Evolutionary conservation across 2,329 filamentous ascomycete genomes (phyloP), one percentile per base, ranked within the genome.

Genomic region (Clonostachys chloroleuca): DNA sequence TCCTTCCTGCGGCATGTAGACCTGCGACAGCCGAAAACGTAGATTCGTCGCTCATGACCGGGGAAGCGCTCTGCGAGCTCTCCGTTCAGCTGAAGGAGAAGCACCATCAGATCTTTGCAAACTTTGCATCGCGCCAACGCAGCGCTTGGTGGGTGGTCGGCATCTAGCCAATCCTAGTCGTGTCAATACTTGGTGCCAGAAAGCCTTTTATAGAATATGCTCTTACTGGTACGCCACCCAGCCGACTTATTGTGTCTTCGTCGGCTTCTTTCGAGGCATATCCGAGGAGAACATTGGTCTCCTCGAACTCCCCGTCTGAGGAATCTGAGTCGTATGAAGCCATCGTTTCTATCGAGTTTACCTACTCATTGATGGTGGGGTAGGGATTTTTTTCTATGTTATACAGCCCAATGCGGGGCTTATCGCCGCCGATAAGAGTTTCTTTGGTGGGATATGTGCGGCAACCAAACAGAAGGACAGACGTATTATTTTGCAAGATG

Each of bases 71-170:
- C 87, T 13, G 91, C 92, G 5, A 97, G 77, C 62, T 96, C 91
- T 58, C 83, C 92, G 66, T 99, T 90, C 30, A 99, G 79, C 66
- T 99, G 91, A 42, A 99, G 79, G 4, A 99, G 80, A 12, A 97
- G 77, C 2, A 83, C 84, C 81, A 96, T 90, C 45, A 89, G 69
- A 45, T 84, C 80, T 55, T 90, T 88, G 80, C 94, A 99, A 54
- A 88, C 79, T 67, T 88, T 90, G 73, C 94, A 99, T 67, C 84
- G 86, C 18, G 88, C 90, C 10, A 95, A 77, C 1, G 84, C 74
- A 20, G 87, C 87, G 2, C 89, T 87, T 8, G 92, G 88, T 5
- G 87, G 75, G 39, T 77, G 80, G 46, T 76, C 71, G n/a, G 77
- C 67, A 56, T 92, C 85, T 36, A 96, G 73, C 94, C 94, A 99